A percentile compares a stretch with the other conserved stretches of the same genome.
phyloP scores from a whole-genome alignment of 257 asterid species.

The Fraxinus americana region DNA sequence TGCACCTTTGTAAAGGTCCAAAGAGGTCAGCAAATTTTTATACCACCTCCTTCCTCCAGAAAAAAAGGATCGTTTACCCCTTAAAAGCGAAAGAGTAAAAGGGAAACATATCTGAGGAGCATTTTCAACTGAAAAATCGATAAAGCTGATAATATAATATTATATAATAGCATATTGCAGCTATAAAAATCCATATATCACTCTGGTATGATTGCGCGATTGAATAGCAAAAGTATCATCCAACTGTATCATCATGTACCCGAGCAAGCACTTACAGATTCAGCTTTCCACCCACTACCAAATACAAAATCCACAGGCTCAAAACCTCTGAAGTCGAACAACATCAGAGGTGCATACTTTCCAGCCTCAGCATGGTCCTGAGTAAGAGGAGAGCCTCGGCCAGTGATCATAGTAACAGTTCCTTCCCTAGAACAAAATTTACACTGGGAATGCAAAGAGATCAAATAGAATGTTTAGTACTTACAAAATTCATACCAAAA shows the following conservation, averaged over 20 bases:
- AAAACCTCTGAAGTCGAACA: slow-evolving; percentile 73
- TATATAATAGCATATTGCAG: background rate
- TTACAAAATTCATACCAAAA: slow-evolving; percentile 12
- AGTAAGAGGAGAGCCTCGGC: slow-evolving; percentile 77
- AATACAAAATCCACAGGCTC: slow-evolving; percentile 77
- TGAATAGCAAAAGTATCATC: background rate
- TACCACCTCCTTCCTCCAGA: background rate
- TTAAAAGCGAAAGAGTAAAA: background rate
- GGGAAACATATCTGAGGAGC: background rate
- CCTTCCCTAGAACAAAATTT: slow-evolving; percentile 93
- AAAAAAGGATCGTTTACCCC: background rate
- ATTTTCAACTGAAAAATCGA: too few species aligned
- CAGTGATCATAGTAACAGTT: slow-evolving; percentile 68
- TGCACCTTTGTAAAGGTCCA: background rate
- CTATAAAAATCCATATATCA: background rate
- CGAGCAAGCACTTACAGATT: slow-evolving; percentile 59
- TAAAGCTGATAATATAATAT: background rate
- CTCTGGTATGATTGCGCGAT: background rate
- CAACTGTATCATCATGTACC: background rate
- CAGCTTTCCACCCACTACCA: slow-evolving; percentile 80
- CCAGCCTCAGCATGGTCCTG: slow-evolving; percentile 57
- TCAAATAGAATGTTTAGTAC: background rate
- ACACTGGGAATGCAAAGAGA: slow-evolving; percentile 54
- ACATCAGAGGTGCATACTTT: slow-evolving; percentile 59
- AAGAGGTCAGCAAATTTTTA: background rate